Conservation (phyloP, 306 rosid species). For the Cucurbita moschata region DNA sequence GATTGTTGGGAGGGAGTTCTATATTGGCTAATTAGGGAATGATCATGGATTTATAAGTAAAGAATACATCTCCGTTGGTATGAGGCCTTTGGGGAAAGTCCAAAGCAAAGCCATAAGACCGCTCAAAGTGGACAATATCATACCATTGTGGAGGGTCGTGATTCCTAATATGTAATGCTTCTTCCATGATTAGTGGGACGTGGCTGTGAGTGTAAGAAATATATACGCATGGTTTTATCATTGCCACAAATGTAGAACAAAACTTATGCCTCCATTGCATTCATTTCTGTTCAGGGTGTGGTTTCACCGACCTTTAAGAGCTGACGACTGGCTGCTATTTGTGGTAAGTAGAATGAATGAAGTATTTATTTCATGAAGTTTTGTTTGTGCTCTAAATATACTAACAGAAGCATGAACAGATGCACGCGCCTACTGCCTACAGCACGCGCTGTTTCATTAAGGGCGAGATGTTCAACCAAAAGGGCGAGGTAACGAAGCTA, state of each 20-base stretch:
- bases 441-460: constrained; percentile 55
- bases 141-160: no score
- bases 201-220: not conserved
- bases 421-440: constrained; percentile 33
- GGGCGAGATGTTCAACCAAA: constrained; percentile 72
- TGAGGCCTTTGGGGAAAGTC: no score
- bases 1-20: no score
- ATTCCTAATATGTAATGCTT: not conserved
- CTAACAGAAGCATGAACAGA: constrained; percentile 30
- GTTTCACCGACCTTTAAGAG: constrained; percentile 80
- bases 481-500: constrained; percentile 56
- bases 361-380: not conserved
- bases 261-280: constrained; percentile 5
- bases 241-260: not conserved
- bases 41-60: no score
- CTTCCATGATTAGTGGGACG: not conserved
- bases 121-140: no score
- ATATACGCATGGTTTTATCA: not conserved
- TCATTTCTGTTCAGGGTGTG: constrained; percentile 46
- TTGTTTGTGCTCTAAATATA: not conserved
- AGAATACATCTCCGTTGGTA: no score
- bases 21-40: no score
- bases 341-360: constrained; percentile 37
- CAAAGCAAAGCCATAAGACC: no score
- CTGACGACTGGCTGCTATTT: constrained; percentile 79